These are phyloP conservation scores for Phytophthora capsici DNA, from an alignment of 352 stramenopile species.

Conservation along the genomic window DNA sequence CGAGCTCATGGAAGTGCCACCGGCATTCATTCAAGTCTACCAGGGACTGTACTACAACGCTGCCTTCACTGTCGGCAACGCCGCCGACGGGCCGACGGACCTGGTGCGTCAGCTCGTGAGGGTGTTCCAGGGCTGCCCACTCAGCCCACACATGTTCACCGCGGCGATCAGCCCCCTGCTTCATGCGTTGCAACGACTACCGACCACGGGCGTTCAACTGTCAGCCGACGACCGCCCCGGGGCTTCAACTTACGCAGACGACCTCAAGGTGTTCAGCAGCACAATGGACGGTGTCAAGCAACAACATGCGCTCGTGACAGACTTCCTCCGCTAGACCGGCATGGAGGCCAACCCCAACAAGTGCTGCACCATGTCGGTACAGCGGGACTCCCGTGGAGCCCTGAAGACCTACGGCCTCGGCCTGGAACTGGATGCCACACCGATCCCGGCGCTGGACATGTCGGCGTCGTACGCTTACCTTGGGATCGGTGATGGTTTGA, in stretches of 20 bases:
- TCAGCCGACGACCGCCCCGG: slow-evolving; percentile 1
- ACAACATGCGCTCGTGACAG: slow-evolving; percentile 2
- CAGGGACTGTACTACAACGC: slow-evolving; percentile 9
- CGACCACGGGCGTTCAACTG: slow-evolving; percentile 1
- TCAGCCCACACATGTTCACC: slow-evolving; percentile 39
- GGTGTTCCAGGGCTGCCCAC: slow-evolving; percentile 32
- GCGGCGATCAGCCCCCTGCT: slow-evolving; percentile 22
- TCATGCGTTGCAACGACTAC: background rate
- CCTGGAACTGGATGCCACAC: background rate
- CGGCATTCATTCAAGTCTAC: too few species aligned
- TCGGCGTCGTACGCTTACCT: background rate
- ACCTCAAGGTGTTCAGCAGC: slow-evolving; percentile 35
- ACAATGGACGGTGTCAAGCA: slow-evolving; percentile 13
- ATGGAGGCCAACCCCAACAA: slow-evolving; percentile 7
- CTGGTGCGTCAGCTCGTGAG: slow-evolving; percentile 13
- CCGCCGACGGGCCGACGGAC: slow-evolving; percentile 19
- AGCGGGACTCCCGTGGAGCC: background rate
- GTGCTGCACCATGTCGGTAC: background rate
- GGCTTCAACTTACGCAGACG: slow-evolving; percentile 20
- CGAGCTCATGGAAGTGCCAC: too few species aligned
- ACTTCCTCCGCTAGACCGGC: slow-evolving; percentile 13
- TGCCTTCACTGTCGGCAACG: slow-evolving; percentile 23
- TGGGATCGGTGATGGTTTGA: slow-evolving; percentile 2
- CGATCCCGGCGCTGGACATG: background rate
- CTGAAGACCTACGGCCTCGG: background rate